Evolutionary conservation across 1,139 yeast genomes (phyloP).

Genomic region (Sugiyamaella grinbergsii): DNA sequence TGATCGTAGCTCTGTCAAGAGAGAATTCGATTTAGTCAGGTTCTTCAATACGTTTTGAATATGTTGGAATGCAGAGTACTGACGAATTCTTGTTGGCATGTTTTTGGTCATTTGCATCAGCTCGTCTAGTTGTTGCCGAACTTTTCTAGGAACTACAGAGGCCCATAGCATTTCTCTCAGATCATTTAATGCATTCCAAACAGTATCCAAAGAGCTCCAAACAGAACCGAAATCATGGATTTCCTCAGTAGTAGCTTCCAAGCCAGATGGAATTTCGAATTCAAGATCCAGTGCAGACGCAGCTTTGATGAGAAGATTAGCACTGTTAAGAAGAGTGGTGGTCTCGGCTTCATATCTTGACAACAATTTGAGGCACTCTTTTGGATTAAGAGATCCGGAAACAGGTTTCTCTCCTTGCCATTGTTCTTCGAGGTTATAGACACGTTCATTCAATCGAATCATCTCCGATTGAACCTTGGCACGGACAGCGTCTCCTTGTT

Average conservation of each 20-base stretch:
- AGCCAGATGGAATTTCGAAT: conserved; percentile 39
- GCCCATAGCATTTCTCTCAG: conserved; percentile 55
- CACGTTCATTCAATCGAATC: conserved; percentile 45
- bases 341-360: conserved; percentile 47
- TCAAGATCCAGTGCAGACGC: conserved; percentile 37
- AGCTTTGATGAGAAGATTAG: conserved; percentile 47
- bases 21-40: conserved; percentile 46
- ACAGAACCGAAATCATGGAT: conserved; percentile 59
- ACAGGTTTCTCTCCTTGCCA: conserved; percentile 60
- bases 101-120: conserved; percentile 52
- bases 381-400: conserved; percentile 50
- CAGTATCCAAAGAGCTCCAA: conserved; percentile 63
- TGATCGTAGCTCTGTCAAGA: conserved; percentile 55
- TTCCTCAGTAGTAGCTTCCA: conserved; percentile 51
- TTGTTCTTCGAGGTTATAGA: conserved; percentile 39
- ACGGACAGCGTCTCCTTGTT: conserved; percentile 48
- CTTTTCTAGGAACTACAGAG: conserved; percentile 49
- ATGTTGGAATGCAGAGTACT: conserved; percentile 68
- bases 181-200: conserved; percentile 55
- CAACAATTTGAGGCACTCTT: conserved; percentile 54
- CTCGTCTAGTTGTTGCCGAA: conserved; percentile 57
- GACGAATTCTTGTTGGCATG: conserved; percentile 63
- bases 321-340: conserved; percentile 32
- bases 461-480: conserved; percentile 51
- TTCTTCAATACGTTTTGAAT: conserved; percentile 53